A percentile compares a stretch with the other conserved stretches of the same genome.
phyloP scores from a whole-genome alignment of 495 filamentous ascomycete genomes.

The Hypoxylon subgilvum region DNA sequence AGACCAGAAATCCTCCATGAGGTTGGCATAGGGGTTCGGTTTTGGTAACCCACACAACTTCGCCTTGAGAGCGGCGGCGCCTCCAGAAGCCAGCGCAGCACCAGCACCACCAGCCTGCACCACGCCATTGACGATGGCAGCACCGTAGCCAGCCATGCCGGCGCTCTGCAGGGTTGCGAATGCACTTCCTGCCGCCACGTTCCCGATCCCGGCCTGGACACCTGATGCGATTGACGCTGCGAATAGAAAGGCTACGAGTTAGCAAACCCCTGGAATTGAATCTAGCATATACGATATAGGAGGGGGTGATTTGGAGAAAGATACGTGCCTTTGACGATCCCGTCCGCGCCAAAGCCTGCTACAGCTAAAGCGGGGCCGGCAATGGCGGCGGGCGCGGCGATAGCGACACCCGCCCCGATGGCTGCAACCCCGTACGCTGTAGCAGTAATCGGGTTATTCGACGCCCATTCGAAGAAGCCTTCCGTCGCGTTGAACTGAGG shows the following conservation, averaged over 20 bases:
- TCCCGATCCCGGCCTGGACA: constrained; percentile 19
- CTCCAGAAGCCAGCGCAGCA: neutral
- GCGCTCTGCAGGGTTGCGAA: constrained; percentile 41
- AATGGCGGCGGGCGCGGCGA: constrained; percentile 2
- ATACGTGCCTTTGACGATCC: constrained; percentile 10
- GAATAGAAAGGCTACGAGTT: neutral
- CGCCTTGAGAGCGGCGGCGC: neutral
- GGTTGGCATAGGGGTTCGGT: neutral
- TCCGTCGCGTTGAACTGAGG: too few species aligned
- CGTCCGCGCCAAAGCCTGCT: constrained; percentile 12
- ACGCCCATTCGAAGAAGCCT: neutral
- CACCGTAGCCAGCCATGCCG: constrained; percentile 33
- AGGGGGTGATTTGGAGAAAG: neutral
- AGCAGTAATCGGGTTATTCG: constrained; percentile 3
- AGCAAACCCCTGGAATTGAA: neutral
- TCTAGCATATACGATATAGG: neutral
- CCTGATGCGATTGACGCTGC: constrained; percentile 30
- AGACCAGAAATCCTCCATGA: neutral
- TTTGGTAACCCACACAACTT: neutral
- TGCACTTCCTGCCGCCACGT: constrained; percentile 16
- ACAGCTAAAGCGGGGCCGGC: constrained; percentile 1
- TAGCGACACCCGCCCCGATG: too few species aligned
- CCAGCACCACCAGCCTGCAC: constrained; percentile 17
- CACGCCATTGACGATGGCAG: constrained; percentile 22
- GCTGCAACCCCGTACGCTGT: neutral